phyloP scores from a whole-genome alignment of 768 basidiomycete species.

The Boletus patriciae region DNA sequence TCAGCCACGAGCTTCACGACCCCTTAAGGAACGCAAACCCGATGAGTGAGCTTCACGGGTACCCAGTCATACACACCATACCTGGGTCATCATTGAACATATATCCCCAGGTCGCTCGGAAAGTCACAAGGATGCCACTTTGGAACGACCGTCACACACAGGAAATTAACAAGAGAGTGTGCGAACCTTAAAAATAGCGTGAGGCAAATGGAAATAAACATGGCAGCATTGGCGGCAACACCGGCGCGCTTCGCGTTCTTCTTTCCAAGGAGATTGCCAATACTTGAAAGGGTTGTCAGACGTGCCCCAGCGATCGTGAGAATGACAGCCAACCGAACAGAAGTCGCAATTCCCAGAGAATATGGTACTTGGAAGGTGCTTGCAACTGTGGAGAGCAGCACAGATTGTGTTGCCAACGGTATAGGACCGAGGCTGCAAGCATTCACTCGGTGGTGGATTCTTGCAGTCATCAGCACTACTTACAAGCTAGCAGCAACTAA shows the following conservation, averaged over 20 bases:
- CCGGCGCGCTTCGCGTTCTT: conserved; percentile 69
- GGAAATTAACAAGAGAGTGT: not conserved
- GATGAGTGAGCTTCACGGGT: not conserved
- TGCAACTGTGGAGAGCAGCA: conserved; percentile 72
- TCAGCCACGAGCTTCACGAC: conserved; percentile 45
- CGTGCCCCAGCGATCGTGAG: not conserved
- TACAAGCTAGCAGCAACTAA: conserved; percentile 57
- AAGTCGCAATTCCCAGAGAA: conserved; percentile 75
- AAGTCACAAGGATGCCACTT: conserved; percentile 55
- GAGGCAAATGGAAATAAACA: conserved; percentile 57
- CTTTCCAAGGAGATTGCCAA: conserved; percentile 89
- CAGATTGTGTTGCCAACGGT: conserved; percentile 83
- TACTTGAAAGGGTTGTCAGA: conserved; percentile 41
- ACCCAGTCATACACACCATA: conserved; percentile 21
- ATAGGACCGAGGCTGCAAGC: conserved; percentile 68
- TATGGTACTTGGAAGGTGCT: conserved; percentile 83
- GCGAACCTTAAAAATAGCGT: conserved; percentile 60
- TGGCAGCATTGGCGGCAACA: conserved; percentile 61
- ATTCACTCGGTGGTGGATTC: conserved; percentile 13
- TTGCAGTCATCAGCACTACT: conserved; percentile 11
- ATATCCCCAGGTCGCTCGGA: conserved; percentile 68
- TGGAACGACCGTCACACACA: not conserved
- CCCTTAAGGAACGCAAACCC: conserved; percentile 10
- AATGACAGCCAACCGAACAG: conserved; percentile 62
- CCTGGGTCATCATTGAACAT: conserved; percentile 72